Percentiles rank a stretch among this genome's conserved stretches.
These are phyloP conservation scores for Zymoseptoria pseudotritici DNA, from an alignment of 2,329 filamentous ascomycete genomes.

Conservation along the genomic window DNA sequence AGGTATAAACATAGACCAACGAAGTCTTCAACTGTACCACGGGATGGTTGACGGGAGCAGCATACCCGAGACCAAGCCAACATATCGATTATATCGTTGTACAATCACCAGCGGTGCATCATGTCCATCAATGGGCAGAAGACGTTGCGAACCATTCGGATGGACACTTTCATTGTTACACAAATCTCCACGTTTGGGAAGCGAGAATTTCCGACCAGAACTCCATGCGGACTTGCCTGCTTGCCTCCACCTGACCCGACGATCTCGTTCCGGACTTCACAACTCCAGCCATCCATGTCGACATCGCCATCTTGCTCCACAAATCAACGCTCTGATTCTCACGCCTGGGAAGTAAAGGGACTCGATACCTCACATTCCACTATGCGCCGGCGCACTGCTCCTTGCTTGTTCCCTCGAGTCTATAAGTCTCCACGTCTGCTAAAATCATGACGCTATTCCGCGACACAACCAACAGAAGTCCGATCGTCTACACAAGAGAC, in stretches of 20 bases:
- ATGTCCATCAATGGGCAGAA: no score
- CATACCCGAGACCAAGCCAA: background rate
- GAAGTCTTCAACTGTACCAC: background rate
- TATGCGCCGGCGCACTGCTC: background rate
- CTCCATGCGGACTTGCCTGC: background rate
- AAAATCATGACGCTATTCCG: background rate
- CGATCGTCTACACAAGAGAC: conserved; percentile 31
- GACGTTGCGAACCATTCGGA: no score
- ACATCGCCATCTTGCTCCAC: background rate
- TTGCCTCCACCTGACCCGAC: background rate
- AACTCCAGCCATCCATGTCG: background rate
- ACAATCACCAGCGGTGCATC: background rate
- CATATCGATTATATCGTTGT: background rate
- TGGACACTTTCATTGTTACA: no score
- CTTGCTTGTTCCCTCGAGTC: background rate
- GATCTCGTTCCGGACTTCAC: background rate
- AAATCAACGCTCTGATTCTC: background rate
- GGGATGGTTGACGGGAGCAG: background rate
- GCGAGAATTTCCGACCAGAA: background rate
- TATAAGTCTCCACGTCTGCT: background rate
- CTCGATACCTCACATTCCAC: background rate
- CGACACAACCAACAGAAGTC: conserved; percentile 1
- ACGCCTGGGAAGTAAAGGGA: background rate
- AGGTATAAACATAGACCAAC: background rate
- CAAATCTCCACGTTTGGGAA: background rate